Base-by-base conservation (phyloP, 2,329 filamentous ascomycete genomes). In the Penicillium sp. region DNA sequence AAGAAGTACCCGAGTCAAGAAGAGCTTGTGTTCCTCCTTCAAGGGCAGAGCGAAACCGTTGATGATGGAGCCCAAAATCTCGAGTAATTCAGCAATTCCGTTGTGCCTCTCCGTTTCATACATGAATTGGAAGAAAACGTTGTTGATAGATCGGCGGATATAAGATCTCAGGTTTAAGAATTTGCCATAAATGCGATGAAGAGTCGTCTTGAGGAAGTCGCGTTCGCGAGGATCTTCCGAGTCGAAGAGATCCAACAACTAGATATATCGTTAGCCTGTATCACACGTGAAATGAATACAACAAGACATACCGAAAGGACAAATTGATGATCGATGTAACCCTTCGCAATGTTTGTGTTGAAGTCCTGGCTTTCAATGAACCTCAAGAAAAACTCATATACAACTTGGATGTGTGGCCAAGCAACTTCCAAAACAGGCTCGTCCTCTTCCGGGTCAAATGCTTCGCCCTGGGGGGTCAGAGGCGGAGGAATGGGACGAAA, bases 361-460 rank as follows among this genome's bases (percentile, higher is more conserved):
- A 99, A 99, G 75, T 99, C 94, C 74, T 97, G 94, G 76, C 94
- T 97, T 76, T 99, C 94, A 66, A 99, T 99, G 77, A 99, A 99
- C 56, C 94, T 86, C 59, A 99, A 81, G 81, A 99, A 99, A 81
- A 99, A 99, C 76, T 99, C 94, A 76, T 99, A 99, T 39, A 99
- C 94, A 53, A 99, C 94, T 77, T 99, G 94, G 57, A 99, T 99
- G 73, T 99, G 94, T 7, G 94, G 94, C 94, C 94, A 99, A 5
- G 94, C 94, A 34, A 99, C 94, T 79, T 99, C 94, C 54, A 99
- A 82, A 32, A 99, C 94, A 1, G 94, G 94, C 73, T 99, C 94
- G 66, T 99, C 94, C 79, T 99, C 94, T 75, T 99, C 94, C 0
- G 94, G 94, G 71, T 99, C 94, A 69, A 97, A 99, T 1, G 94